Evolutionary conservation across 306 rosid genomes (phyloP).

Genomic region (Dryas drummondii): DNA sequence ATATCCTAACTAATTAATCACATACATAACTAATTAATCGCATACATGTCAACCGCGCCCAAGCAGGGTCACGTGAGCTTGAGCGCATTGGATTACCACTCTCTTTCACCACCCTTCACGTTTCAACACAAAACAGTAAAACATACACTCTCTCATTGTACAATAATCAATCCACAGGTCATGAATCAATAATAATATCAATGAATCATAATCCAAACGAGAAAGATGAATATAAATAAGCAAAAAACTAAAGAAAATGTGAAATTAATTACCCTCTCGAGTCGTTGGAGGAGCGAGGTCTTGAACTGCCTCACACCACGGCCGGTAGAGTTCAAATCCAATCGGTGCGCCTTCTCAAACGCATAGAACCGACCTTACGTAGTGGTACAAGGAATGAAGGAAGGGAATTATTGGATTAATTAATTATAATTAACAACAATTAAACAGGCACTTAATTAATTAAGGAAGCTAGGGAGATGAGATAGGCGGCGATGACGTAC

Average conservation of each 20-base stretch:
- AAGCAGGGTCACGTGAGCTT: background rate
- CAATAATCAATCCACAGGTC: too few species aligned
- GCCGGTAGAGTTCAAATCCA: conserved; percentile 86
- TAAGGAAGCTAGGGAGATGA: background rate
- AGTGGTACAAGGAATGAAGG: too few species aligned
- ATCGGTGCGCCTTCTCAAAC: conserved; percentile 93
- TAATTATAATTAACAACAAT: too few species aligned
- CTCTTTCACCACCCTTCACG: background rate
- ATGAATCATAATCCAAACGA: background rate
- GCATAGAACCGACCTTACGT: conserved; percentile 86
- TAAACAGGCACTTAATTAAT: too few species aligned
- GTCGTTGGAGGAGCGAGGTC: conserved; percentile 72
- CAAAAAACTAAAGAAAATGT: background rate
- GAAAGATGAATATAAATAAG: background rate
- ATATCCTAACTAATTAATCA: too few species aligned
- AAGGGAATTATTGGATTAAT: too few species aligned
- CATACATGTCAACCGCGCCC: too few species aligned
- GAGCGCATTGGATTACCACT: background rate
- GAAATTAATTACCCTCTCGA: conserved; percentile 62
- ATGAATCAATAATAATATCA: too few species aligned
- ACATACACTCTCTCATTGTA: too few species aligned
- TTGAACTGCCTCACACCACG: conserved; percentile 99
- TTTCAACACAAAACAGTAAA: background rate
- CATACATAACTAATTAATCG: too few species aligned
- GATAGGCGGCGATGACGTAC: conserved; percentile 32